Conservation (phyloP, 2,329 filamentous ascomycete species). For the Zarea fungicola region DNA sequence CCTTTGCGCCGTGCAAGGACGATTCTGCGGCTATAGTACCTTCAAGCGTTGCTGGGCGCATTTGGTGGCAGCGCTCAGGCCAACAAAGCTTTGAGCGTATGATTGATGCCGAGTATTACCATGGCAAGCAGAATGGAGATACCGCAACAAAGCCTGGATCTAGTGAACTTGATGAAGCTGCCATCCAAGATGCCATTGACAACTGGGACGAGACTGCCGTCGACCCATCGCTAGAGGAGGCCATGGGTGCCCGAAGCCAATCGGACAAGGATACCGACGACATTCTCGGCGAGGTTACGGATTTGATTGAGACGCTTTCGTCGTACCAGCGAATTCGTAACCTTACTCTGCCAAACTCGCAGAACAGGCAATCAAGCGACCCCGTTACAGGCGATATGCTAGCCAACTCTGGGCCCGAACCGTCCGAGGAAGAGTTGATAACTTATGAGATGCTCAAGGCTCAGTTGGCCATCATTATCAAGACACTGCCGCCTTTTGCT, state of each 20-base stretch:
- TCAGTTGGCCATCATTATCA: conserved; percentile 68
- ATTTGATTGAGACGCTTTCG: conserved; percentile 68
- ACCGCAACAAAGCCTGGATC: conserved; percentile 26
- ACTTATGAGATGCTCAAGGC: conserved; percentile 71
- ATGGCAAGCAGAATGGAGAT: conserved; percentile 32
- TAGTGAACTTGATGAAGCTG: conserved; percentile 45
- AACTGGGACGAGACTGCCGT: conserved; percentile 54
- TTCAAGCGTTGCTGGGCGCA: conserved; percentile 58
- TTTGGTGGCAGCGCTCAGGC: conserved; percentile 74
- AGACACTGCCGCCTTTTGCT: conserved; percentile 74
- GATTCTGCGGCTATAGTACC: conserved; percentile 67
- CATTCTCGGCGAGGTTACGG: conserved; percentile 66
- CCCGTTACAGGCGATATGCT: conserved; percentile 64
- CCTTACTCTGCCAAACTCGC: conserved; percentile 59
- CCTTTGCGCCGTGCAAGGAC: conserved; percentile 72
- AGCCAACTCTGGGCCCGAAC: conserved; percentile 60
- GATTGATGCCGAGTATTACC: conserved; percentile 48
- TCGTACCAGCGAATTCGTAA: conserved; percentile 78
- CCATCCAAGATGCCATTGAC: conserved; percentile 50
- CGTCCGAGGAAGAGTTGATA: conserved; percentile 55
- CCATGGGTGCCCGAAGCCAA: conserved; percentile 45
- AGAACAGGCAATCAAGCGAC: conserved; percentile 55
- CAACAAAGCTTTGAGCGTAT: conserved; percentile 60
- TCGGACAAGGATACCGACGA: conserved; percentile 66
- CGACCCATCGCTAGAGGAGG: conserved; percentile 52